phyloP scores from a whole-genome alignment of 192 early-diverging fungal genomes.

The Lobosporangium transversale region DNA sequence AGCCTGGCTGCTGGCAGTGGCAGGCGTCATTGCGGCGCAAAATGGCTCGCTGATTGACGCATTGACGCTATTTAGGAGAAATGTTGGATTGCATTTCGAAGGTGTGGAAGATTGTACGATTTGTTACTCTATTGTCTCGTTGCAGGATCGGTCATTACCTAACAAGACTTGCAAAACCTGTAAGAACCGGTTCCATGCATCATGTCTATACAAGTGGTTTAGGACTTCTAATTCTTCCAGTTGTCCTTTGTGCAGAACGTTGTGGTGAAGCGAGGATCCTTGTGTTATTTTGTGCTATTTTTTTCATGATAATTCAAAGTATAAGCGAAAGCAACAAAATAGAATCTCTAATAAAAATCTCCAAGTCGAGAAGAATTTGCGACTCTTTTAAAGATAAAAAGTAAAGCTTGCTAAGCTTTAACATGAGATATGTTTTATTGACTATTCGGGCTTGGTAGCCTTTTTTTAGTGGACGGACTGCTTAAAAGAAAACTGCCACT shows the following conservation, averaged over 20 bases:
- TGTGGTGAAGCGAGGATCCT: conserved; percentile 50
- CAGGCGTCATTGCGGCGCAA: conserved; percentile 70
- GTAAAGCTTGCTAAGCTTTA: too few species aligned
- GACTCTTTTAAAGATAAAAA: too few species aligned
- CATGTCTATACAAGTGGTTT: conserved; percentile 92
- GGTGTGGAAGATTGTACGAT: conserved; percentile 98
- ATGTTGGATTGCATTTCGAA: conserved; percentile 91
- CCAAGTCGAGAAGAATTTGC: too few species aligned
- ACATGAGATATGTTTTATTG: too few species aligned
- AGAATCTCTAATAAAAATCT: background rate
- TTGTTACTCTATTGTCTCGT: conserved; percentile 95
- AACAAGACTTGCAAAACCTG: conserved; percentile 92
- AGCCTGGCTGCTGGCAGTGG: conserved; percentile 62
- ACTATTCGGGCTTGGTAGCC: too few species aligned
- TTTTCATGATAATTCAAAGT: background rate
- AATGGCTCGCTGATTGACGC: conserved; percentile 86
- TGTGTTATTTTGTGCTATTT: background rate
- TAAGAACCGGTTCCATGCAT: conserved; percentile 93
- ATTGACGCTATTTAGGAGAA: conserved; percentile 80
- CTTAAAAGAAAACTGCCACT: conserved; percentile 11
- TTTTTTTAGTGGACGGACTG: too few species aligned
- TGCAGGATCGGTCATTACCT: conserved; percentile 87
- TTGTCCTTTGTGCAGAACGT: conserved; percentile 67
- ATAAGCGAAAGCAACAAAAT: too few species aligned
- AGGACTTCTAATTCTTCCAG: conserved; percentile 68